Evolutionary conservation across 2,329 filamentous ascomycete species (phyloP).

Genomic region (Aspergillus piperis): DNA sequence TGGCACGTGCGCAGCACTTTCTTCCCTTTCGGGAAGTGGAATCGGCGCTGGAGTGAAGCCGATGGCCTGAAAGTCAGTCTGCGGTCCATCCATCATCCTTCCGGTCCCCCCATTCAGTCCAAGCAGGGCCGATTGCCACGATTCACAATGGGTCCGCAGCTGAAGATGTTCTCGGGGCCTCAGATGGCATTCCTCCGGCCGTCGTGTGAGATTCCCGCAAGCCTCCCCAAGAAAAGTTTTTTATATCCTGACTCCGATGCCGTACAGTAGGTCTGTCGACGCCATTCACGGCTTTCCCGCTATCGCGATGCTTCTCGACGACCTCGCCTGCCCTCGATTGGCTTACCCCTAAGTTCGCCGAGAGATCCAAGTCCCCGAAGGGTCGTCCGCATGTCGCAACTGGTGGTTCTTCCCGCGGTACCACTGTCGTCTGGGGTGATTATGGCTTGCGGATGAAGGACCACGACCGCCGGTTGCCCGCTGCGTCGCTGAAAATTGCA

Average conservation of each 20-base stretch:
- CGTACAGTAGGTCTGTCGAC: slow-evolving; percentile 29
- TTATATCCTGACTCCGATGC: slow-evolving; percentile 22
- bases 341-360: slow-evolving; percentile 78
- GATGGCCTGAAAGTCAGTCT: slow-evolving; percentile 25
- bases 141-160: slow-evolving; percentile 37
- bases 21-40: slow-evolving; percentile 23
- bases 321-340: slow-evolving; percentile 66
- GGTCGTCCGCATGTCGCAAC: slow-evolving; percentile 85
- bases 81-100: slow-evolving; percentile 8
- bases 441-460: slow-evolving; percentile 93
- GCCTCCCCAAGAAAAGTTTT: slow-evolving; percentile 9
- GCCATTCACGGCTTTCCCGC: slow-evolving; percentile 36
- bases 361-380: slow-evolving; percentile 84
- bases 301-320: slow-evolving; percentile 70
- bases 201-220: slow-evolving; percentile 30
- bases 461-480: slow-evolving; percentile 86
- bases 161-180: slow-evolving; percentile 39
- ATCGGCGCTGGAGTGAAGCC: slow-evolving; percentile 25
- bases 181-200: slow-evolving; percentile 38
- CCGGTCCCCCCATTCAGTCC: slow-evolving; percentile 10
- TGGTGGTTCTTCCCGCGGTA: slow-evolving; percentile 87
- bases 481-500: slow-evolving; percentile 81
- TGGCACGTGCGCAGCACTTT: slow-evolving; percentile 31
- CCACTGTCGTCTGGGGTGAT: slow-evolving; percentile 94
- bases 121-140: slow-evolving; percentile 11